Base-by-base conservation (phyloP, 108 stramenopile genomes). In the Licmophora abbreviata region DNA sequence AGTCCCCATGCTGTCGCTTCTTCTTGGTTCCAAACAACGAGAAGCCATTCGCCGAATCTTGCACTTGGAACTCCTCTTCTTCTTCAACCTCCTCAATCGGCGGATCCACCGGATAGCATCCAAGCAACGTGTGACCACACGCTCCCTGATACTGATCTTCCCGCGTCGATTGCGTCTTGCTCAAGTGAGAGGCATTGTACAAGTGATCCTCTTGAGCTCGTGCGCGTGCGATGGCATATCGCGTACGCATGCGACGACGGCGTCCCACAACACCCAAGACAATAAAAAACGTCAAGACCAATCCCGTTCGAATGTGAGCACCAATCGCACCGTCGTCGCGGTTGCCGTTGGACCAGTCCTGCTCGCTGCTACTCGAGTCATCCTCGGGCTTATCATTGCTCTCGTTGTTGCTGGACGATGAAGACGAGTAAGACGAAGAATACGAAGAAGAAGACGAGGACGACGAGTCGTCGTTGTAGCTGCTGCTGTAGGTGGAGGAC, bases 131-230 rank as follows among this genome's bases (percentile, higher is more conserved):
- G 57, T 91, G 89, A 56, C 74, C 74, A 51, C 89, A 91, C 3
- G 83, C 89, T n/a, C 83, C 85, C 40, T 91, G 83, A 56, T 80
- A 87, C 46, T 85, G 71, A 54, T 81, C 78, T 56, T 91, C 89
- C 24, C 72, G 44, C n/a, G 71, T 76, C 31, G 36, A 54, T 37
- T n/a, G 30, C 45, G 6, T 28, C 51, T 18, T 66, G 73, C 22
- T 58, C 58, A 15, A 66, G 64, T n/a, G 80, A 34, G 79, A 77
- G 3, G 81, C 83, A 51, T 89, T 83, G 62, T 73, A 84, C 3
- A 85, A 63, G 51, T 86, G 83, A 60, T 91, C 89, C 49, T 91
- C 89, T 61, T 86, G 83, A 6, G 82, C 78, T 1, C 88, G 47
- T 1, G 84, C 77, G 34, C 81, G 68, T 1, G 77, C 61, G 11